Evolutionary conservation across 352 stramenopile genomes (phyloP), one percentile per base, ranked within the genome.

Genomic region (Globisporangium carolinianum): DNA sequence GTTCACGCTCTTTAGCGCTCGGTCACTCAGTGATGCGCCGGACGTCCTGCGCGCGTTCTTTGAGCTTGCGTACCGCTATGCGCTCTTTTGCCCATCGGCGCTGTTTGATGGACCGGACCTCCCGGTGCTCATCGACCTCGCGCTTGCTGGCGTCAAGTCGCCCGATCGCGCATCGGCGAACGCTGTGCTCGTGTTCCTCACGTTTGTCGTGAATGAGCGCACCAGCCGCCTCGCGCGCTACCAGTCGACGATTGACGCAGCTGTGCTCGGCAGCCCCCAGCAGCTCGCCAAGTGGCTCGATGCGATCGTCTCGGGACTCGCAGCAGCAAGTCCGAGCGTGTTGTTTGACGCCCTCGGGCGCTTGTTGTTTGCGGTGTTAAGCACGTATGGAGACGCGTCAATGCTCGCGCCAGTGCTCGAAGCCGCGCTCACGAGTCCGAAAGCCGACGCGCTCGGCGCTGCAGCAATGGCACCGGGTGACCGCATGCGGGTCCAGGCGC

Each of bases 31-130:
- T 45, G 77, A 87, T 18, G 71, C 72, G 6, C 77, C 77, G 1
- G 76, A 88, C 14, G 73, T 90, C 32, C 49, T 90, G 17, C 77
- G 75, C 10, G 79, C 77, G 6, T 81, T 88, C 64, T 90, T 76
- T 47, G 77, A 87, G 51, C 66, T 90, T 15, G 73, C 69, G 10
- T 90, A 90, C 51, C 77, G 80, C 7, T 88, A 86, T 47, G 60
- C 87, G 53, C 55, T 90, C 4, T 90, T 85, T 47, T 90, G 80
- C n/a, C 77, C 80, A 6, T 72, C 71, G 4, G 80, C 80, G 5
- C 66, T 90, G 45, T 58, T 90, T 24, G 75, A 73, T 36, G 73
- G 71, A 37, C 56, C 58, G 11, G 80, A 87, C 47, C 86, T 90
- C 53, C 65, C 72, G 0, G 71, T 86, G 37, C 67, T 88, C 14